Evolutionary conservation across 192 early-diverging fungal species (phyloP).

Genomic region (Podila minutissima): DNA sequence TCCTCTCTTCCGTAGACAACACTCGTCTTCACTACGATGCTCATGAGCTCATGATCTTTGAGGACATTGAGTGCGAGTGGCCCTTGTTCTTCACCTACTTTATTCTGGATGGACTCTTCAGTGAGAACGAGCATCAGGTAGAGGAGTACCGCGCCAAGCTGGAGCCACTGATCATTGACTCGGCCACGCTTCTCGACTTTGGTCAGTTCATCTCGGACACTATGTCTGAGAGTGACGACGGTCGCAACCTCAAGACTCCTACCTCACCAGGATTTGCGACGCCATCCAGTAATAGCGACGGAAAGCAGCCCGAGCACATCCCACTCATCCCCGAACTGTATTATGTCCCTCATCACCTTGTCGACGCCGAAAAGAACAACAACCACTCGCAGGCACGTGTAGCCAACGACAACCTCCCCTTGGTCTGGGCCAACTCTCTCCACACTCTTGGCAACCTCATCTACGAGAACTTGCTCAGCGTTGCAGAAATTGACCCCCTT

Average conservation of each 20-base stretch:
- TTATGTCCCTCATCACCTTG: conserved; percentile 78
- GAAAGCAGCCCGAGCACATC: conserved; percentile 54
- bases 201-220: conserved; percentile 51
- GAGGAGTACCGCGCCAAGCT: conserved; percentile 77
- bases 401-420: conserved; percentile 87
- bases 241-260: conserved; percentile 34
- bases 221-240: conserved; percentile 42
- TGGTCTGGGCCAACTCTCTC: conserved; percentile 90
- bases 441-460: conserved; percentile 81
- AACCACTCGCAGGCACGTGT: conserved; percentile 77
- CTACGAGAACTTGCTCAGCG: conserved; percentile 77
- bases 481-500: conserved; percentile 86
- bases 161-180: conserved; percentile 77
- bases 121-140: conserved; percentile 68
- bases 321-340: conserved; percentile 78
- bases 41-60: conserved; percentile 84
- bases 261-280: conserved; percentile 45
- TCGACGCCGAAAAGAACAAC: conserved; percentile 75
- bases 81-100: conserved; percentile 91
- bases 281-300: conserved; percentile 22
- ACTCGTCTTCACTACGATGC: conserved; percentile 83
- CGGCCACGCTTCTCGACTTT: conserved; percentile 62
- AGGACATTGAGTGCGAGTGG: conserved; percentile 90
- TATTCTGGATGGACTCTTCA: conserved; percentile 84
- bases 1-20: conserved; percentile 51